Evolutionary conservation across 768 basidiomycete genomes (phyloP).

Genomic region (Lentinula guzmanii): DNA sequence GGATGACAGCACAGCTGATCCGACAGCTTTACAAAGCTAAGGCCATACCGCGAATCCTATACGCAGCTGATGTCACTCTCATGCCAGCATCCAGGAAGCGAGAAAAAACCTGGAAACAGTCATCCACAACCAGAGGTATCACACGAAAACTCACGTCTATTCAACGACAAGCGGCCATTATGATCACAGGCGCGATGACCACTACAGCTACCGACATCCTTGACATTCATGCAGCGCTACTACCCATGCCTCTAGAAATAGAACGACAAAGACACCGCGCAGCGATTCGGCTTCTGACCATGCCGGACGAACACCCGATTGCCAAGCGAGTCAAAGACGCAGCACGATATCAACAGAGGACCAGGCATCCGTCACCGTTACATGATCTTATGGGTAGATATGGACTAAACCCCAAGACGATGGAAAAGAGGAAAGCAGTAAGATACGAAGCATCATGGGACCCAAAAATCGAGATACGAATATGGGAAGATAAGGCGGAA

Average conservation of each 20-base stretch:
- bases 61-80: neutral
- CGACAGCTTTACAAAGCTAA: no score
- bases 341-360: neutral
- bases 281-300: slow-evolving; percentile 5
- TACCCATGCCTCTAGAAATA: slow-evolving; percentile 8
- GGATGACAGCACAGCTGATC: neutral
- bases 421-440: neutral
- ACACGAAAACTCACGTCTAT: neutral
- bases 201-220: slow-evolving; percentile 9
- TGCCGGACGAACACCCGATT: slow-evolving; percentile 7
- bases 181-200: slow-evolving; percentile 7
- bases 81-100: neutral
- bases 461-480: no score
- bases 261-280: slow-evolving; percentile 1
- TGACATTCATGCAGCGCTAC: slow-evolving; percentile 8
- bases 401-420: neutral
- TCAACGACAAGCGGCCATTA: neutral
- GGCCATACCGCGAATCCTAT: neutral
- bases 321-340: neutral
- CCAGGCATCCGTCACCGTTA: slow-evolving; percentile 10
- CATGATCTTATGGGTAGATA: slow-evolving; percentile 10
- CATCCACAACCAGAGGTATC: neutral
- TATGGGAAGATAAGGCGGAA: no score
- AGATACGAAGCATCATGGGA: neutral
- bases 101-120: neutral